phyloP scores from a whole-genome alignment of 345 rosid genomes.

The Sisymbrium irio region DNA sequence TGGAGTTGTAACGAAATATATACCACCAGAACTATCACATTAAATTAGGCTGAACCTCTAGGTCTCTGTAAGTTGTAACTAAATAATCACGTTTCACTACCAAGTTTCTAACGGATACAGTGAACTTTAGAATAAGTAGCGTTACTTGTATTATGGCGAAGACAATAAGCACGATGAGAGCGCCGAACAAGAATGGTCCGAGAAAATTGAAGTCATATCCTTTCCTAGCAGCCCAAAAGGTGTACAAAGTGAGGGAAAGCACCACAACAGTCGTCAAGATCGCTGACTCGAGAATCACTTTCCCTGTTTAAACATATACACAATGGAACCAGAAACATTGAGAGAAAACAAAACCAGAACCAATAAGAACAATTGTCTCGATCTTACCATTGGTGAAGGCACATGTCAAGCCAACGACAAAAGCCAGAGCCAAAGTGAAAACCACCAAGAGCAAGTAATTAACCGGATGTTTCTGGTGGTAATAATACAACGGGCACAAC shows the following conservation, averaged over 20 bases:
- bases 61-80: not conserved
- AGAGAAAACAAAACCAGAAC: not conserved
- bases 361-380: not conserved
- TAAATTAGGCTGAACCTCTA: not conserved
- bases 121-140: not conserved
- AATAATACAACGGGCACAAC: slow-evolving; percentile 71
- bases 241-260: slow-evolving; percentile 65
- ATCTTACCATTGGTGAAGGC: slow-evolving; percentile 64
- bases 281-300: slow-evolving; percentile 73
- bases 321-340: not conserved
- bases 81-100: too few relatives aligned
- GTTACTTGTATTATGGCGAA: slow-evolving; percentile 24
- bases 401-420: slow-evolving; percentile 70
- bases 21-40: not conserved
- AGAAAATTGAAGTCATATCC: slow-evolving; percentile 81
- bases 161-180: slow-evolving; percentile 23
- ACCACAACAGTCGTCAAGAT: slow-evolving; percentile 68
- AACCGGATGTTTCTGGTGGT: slow-evolving; percentile 80
- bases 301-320: slow-evolving; percentile 45
- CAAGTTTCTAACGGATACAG: not conserved
- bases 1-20: not conserved
- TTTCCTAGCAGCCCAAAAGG: slow-evolving; percentile 79
- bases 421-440: slow-evolving; percentile 60
- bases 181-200: slow-evolving; percentile 81
- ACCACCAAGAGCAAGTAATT: slow-evolving; percentile 68